Evolutionary conservation across 2,329 filamentous ascomycete species (phyloP), one percentile per base, ranked within the genome.

Genomic region (Ciborinia camelliae): DNA sequence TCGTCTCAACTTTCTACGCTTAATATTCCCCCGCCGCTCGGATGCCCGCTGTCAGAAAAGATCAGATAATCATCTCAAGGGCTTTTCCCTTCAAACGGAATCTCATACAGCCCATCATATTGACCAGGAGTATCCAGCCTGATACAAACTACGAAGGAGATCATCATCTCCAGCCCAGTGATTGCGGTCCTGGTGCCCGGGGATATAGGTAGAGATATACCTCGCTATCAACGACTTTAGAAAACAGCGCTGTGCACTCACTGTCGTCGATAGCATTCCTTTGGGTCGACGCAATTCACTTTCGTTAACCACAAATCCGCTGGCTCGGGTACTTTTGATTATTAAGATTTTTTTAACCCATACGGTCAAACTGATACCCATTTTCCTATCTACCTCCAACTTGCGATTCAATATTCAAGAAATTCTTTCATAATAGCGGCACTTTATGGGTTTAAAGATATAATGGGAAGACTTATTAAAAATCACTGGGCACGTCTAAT

Each of bases 401-500:
- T 59, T 67, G 62, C 63, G 64, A 66, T 68, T 70, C 67, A 61
- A 68, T 47, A 32, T 66, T 32, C 62, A 20, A 20, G 41, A 20
- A 30, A 35, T 60, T 47, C 41, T 18, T 43, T 18, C 30, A 30
- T 28, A 32, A 30, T 14, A n/a, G n/a, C n/a, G n/a, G n/a, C n/a
- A n/a, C n/a, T n/a, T n/a, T n/a, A n/a, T n/a, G n/a, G n/a, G n/a
- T 8, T 28, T 39, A 7, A 35, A 26, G 51, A 47, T 47, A 63
- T 48, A 35, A 99, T 99, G 95, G 95, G 95, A 78, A 95, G 90
- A 80, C 88, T 99, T 76, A 98, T 99, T 82, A 99, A 99, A 85
- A 98, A 98, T 82, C 95, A 99, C 82, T 97, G 92, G 92, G 95
- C 92, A 72, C 90, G 95, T 67, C 88, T 99, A 74, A 95, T 99